These are phyloP conservation scores for Dichomitus squalens DNA, from an alignment of 1,284 basidiomycete species.

Conservation along the genomic window DNA sequence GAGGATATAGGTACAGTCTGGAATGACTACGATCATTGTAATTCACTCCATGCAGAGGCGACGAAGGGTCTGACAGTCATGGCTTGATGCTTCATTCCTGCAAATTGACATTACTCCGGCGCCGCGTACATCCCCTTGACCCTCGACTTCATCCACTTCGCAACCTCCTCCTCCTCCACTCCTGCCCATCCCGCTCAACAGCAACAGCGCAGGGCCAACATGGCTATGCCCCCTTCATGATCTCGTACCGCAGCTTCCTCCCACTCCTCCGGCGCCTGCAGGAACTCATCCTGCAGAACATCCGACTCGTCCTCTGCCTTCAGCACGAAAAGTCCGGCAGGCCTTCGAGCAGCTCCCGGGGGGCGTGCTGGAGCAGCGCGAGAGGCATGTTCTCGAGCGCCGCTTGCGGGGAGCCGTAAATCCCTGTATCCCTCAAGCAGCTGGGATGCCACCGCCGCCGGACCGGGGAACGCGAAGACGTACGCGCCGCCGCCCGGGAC, in stretches of 20 bases:
- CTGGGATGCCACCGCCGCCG: constrained; percentile 25
- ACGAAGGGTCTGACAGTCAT: too few relatives aligned
- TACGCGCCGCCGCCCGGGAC: constrained; percentile 51
- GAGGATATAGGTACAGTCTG: too few relatives aligned
- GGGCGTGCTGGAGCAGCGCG: constrained; percentile 40
- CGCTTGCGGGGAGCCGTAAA: constrained; percentile 47
- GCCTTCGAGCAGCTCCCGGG: constrained; percentile 34
- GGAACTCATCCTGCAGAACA: constrained; percentile 40
- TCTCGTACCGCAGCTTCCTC: constrained; percentile 33
- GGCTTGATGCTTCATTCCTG: too few relatives aligned
- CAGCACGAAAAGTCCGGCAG: constrained; percentile 51
- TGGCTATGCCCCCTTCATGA: constrained; percentile 64
- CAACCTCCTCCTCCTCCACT: constrained; percentile 58
- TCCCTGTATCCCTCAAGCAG: constrained; percentile 40
- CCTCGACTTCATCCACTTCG: constrained; percentile 39
- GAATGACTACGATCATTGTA: too few relatives aligned
- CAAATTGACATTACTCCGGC: too few relatives aligned
- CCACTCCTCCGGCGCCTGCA: constrained; percentile 37
- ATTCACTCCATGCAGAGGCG: too few relatives aligned
- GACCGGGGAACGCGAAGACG: constrained; percentile 34
- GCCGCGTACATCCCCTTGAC: too few relatives aligned
- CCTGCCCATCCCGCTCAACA: constrained; percentile 57
- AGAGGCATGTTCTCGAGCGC: constrained; percentile 44
- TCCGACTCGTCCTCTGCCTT: constrained; percentile 55
- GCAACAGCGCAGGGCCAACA: constrained; percentile 52